These are phyloP conservation scores for Solanum commersonii DNA, from an alignment of 257 asterid genomes.

Conservation along the genomic window DNA sequence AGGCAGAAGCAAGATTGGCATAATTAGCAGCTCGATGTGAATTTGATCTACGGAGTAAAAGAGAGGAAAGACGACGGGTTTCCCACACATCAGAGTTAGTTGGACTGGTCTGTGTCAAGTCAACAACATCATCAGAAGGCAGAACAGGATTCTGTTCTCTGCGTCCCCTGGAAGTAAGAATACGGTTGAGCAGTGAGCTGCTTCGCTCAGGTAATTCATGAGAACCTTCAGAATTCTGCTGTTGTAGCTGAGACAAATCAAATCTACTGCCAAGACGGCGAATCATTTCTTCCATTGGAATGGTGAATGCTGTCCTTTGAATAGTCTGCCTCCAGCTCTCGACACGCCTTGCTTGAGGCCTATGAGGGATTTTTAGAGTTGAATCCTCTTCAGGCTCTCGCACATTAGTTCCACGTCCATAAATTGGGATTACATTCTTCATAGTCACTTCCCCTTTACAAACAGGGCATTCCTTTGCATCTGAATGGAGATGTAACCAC, in stretches of 20 bases:
- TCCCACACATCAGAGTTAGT: slow-evolving; percentile 36
- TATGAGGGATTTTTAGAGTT: slow-evolving; percentile 38
- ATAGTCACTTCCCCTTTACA: slow-evolving; percentile 89
- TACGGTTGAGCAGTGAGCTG: slow-evolving; percentile 50
- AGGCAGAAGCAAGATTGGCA: slow-evolving; percentile 18
- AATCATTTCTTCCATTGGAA: slow-evolving; percentile 83
- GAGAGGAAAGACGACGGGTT: slow-evolving; percentile 39
- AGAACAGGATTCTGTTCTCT: slow-evolving; percentile 42
- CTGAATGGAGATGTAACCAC: slow-evolving; percentile 84
- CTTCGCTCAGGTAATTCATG: slow-evolving; percentile 68
- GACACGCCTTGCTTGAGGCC: slow-evolving; percentile 64
- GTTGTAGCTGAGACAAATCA: slow-evolving; percentile 32
- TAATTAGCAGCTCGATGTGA: slow-evolving; percentile 49
- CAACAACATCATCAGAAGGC: slow-evolving; percentile 46
- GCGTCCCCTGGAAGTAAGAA: slow-evolving; percentile 74
- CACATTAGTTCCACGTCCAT: slow-evolving; percentile 53
- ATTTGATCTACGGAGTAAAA: slow-evolving; percentile 51
- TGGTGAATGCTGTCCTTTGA: slow-evolving; percentile 51
- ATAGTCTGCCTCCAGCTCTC: slow-evolving; percentile 86
- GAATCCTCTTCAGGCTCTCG: slow-evolving; percentile 40
- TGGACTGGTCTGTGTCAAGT: slow-evolving; percentile 48
- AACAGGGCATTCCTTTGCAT: slow-evolving; percentile 89
- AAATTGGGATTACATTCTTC: slow-evolving; percentile 74
- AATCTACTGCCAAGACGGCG: slow-evolving; percentile 54
- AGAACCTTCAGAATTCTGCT: slow-evolving; percentile 25